These are phyloP conservation scores for Elymus sibiricus DNA, from an alignment of 176 grass and related monocot genomes.

Conservation along the genomic window DNA sequence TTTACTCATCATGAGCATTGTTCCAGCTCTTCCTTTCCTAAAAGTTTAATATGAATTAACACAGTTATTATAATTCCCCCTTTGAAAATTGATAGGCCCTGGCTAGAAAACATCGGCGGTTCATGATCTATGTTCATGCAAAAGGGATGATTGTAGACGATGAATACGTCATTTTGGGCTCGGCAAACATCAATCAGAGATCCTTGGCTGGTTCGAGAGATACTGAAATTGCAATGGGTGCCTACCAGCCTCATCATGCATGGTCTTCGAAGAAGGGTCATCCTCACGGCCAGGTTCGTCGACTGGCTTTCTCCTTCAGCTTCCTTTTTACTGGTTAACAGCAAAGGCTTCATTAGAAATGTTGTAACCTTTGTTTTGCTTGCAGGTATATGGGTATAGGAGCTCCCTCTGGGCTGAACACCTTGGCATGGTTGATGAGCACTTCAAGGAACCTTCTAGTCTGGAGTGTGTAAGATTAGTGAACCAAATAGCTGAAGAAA, in stretches of 20 bases:
- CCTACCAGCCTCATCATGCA: conserved; percentile 84
- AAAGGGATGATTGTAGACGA: conserved; percentile 98
- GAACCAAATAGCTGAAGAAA: conserved; percentile 65
- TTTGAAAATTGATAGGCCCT: conserved; percentile 42
- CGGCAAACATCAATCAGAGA: conserved; percentile 97
- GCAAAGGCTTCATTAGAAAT: neutral
- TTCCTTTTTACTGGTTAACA: neutral
- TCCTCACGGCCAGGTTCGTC: conserved; percentile 78
- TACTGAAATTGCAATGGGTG: conserved; percentile 98
- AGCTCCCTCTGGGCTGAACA: conserved; percentile 91
- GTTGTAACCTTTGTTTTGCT: neutral
- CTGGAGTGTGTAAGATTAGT: conserved; percentile 62
- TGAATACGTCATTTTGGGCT: conserved; percentile 84
- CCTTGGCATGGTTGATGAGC: conserved; percentile 53
- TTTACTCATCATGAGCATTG: neutral
- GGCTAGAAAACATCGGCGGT: conserved; percentile 60
- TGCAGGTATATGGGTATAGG: conserved; percentile 88
- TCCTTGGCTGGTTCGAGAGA: conserved; percentile 86
- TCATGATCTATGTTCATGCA: conserved; percentile 98
- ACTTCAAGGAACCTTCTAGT: conserved; percentile 60
- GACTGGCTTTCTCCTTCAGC: neutral
- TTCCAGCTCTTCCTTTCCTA: neutral
- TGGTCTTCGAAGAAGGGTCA: conserved; percentile 63
- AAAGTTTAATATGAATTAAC: neutral
- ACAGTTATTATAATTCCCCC: neutral